These are phyloP conservation scores for Glycine latifolia DNA, from an alignment of 306 rosid species.

Conservation along the genomic window DNA sequence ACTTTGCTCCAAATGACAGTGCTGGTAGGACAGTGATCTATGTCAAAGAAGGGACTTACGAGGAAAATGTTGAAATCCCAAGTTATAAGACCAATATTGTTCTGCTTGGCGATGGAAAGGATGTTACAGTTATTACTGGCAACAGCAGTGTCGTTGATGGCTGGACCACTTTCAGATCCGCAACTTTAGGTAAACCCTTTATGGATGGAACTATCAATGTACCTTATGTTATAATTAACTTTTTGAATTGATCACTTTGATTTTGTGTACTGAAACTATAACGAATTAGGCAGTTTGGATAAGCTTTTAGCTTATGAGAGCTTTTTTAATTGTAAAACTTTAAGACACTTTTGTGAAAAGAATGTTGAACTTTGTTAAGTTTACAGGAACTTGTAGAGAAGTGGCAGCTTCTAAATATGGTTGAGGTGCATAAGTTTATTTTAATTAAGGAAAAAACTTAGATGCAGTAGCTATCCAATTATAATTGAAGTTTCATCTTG, in stretches of 20 bases:
- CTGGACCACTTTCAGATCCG: constrained; percentile 89
- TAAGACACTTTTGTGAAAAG: too few relatives aligned
- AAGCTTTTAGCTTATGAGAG: neutral
- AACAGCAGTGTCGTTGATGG: constrained; percentile 60
- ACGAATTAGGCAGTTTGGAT: neutral
- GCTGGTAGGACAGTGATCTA: constrained; percentile 63
- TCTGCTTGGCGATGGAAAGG: constrained; percentile 82
- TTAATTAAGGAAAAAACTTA: neutral
- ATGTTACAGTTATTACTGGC: constrained; percentile 66
- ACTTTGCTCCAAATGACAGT: constrained; percentile 75
- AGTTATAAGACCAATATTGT: constrained; percentile 72
- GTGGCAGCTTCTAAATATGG: neutral
- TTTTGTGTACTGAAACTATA: neutral
- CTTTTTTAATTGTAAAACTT: neutral
- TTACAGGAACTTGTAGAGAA: neutral
- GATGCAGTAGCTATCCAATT: too few relatives aligned
- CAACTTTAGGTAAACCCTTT: constrained; percentile 64
- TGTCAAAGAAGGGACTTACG: constrained; percentile 67
- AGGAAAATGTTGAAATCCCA: constrained; percentile 78
- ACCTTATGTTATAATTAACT: neutral
- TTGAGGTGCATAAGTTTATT: neutral
- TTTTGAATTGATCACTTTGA: neutral
- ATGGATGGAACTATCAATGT: neutral
- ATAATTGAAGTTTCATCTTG: too few relatives aligned
- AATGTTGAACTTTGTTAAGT: neutral